These are phyloP conservation scores for Pleurotus salmoneostramineus DNA, from an alignment of 768 basidiomycete genomes.

Conservation along the genomic window DNA sequence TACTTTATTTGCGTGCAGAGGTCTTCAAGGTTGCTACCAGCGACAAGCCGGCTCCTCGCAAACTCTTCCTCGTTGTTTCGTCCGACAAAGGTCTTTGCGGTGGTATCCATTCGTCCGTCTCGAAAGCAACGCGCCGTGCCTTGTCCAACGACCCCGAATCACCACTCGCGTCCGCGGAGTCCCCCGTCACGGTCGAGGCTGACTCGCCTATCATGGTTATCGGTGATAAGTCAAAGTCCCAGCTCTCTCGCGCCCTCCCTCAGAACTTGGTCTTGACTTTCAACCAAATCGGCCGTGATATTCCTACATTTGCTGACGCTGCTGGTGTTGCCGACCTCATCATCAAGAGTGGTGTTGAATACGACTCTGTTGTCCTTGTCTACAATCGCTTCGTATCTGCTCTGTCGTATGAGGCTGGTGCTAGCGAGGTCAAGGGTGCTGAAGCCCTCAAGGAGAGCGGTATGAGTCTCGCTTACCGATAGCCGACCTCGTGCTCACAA, in stretches of 20 bases:
- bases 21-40: slow-evolving; percentile 78
- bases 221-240: slow-evolving; percentile 96
- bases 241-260: slow-evolving; percentile 66
- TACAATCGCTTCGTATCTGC: slow-evolving; percentile 89
- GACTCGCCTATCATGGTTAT: slow-evolving; percentile 79
- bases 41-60: slow-evolving; percentile 66
- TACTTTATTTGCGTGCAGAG: slow-evolving; percentile 44
- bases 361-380: slow-evolving; percentile 78
- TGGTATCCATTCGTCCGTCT: slow-evolving; percentile 97
- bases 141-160: slow-evolving; percentile 50
- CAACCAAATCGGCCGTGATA: slow-evolving; percentile 97
- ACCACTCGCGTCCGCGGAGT: slow-evolving; percentile 39
- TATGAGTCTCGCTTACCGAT: slow-evolving; percentile 31
- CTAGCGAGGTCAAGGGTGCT: slow-evolving; percentile 78
- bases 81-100: slow-evolving; percentile 99
- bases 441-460: slow-evolving; percentile 77
- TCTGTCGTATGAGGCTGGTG: slow-evolving; percentile 81
- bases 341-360: slow-evolving; percentile 77
- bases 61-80: slow-evolving; percentile 91
- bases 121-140: slow-evolving; percentile 81
- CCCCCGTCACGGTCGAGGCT: slow-evolving; percentile 41
- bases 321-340: slow-evolving; percentile 92
- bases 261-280: slow-evolving; percentile 79
- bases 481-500: not conserved
- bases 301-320: slow-evolving; percentile 96